Percentiles rank a stretch among this genome's conserved stretches.
Evolutionary conservation across 371 early-diverging fungal species (phyloP).

Genomic region (Mortierella sp.): DNA sequence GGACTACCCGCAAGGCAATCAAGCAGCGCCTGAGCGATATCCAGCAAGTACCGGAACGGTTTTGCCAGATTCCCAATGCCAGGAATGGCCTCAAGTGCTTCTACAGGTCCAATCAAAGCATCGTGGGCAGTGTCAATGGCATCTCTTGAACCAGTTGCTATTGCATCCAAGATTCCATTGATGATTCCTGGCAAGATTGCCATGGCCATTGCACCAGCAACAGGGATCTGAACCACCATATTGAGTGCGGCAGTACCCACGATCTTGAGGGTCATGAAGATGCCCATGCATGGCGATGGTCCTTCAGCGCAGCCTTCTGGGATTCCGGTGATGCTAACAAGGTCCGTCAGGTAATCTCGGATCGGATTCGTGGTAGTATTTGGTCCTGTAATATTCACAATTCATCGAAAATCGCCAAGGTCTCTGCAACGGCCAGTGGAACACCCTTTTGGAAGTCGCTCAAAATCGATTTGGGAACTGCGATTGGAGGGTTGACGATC

Average conservation of each 20-base stretch:
- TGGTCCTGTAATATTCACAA: not conserved
- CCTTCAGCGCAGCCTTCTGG: slow-evolving; percentile 9
- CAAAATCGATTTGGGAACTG: not conserved
- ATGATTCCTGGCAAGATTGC: not conserved
- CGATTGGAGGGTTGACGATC: slow-evolving; percentile 8
- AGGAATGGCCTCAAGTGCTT: not conserved
- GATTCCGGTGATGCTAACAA: slow-evolving; percentile 2
- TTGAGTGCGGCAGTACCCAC: not conserved
- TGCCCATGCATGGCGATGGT: not conserved
- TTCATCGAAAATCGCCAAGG: slow-evolving; percentile 1
- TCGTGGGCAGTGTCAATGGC: slow-evolving; percentile 8
- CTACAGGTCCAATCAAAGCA: not conserved
- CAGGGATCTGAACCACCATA: not conserved
- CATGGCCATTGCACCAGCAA: not conserved
- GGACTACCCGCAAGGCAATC: not conserved
- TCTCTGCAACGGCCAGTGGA: slow-evolving; percentile 4
- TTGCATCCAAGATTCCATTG: not conserved
- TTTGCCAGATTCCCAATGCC: not conserved
- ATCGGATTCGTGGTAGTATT: not conserved
- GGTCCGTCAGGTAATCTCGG: not conserved
- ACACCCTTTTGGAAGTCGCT: slow-evolving; percentile 6
- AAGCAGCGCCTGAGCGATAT: slow-evolving; percentile 7
- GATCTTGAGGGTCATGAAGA: slow-evolving; percentile 5
- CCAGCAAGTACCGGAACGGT: slow-evolving; percentile 13
- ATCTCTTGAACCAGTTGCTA: not conserved